Conservation (phyloP, 2,329 filamentous ascomycete species). For the Coniella lustricola region DNA sequence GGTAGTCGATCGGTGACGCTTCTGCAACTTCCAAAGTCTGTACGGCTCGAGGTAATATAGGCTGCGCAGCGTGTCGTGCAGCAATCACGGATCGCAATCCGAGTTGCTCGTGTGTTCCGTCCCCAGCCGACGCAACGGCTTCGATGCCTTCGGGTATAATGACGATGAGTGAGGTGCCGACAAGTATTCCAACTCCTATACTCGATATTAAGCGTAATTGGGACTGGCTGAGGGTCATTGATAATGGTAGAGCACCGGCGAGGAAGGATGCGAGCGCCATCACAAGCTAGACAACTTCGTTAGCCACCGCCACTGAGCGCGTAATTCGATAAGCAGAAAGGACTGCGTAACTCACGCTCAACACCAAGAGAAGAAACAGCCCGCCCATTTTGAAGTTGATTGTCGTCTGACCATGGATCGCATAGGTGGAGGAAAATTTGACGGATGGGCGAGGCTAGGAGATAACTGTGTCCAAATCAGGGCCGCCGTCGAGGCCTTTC, state of each 20-base stretch:
- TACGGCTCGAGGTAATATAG: conserved; percentile 3
- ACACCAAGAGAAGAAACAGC: conserved; percentile 28
- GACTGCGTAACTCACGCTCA: conserved; percentile 18
- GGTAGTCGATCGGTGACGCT: conserved; percentile 1
- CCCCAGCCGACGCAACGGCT: conserved; percentile 62
- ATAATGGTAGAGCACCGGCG: conserved; percentile 83
- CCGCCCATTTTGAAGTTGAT: conserved; percentile 22
- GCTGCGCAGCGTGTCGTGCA: neutral
- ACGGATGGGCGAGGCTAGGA: neutral
- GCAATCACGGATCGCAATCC: conserved; percentile 18
- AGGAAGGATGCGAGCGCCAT: conserved; percentile 63
- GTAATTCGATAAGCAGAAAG: conserved; percentile 19
- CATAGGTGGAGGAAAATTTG: conserved; percentile 8
- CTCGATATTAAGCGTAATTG: conserved; percentile 86
- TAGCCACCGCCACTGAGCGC: conserved; percentile 16
- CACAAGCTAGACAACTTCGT: conserved; percentile 24
- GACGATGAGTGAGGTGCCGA: conserved; percentile 91
- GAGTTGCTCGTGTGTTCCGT: conserved; percentile 31
- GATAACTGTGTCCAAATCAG: neutral
- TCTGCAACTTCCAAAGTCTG: neutral
- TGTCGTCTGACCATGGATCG: neutral
- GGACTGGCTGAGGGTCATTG: conserved; percentile 77
- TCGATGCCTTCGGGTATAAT: conserved; percentile 97
- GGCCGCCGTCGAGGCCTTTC: neutral
- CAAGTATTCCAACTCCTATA: conserved; percentile 86